Evolutionary conservation across 1,284 basidiomycete species (phyloP), one percentile per base, ranked within the genome.

Genomic region (Pisolithus thermaeus): DNA sequence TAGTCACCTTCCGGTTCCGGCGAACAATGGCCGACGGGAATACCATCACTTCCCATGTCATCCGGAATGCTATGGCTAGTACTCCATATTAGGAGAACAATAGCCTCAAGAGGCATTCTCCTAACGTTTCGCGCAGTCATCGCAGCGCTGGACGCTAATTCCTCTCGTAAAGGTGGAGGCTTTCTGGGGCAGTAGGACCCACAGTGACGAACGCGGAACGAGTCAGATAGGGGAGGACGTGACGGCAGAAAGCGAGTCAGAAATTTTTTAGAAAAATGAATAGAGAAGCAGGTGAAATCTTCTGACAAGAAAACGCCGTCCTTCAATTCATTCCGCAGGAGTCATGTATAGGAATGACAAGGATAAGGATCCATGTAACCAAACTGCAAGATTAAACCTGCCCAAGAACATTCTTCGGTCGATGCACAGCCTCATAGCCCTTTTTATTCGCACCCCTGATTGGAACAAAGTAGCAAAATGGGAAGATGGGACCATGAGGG

Each of bases 81-180:
- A 18, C 35, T 9, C 62, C 58, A 53, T 56, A 56, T 60, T 27
- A 16, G 46, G 61, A 36, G 50, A 36, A 67, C 63, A 63, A 63
- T 66, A 14, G 46, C n/a, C 44, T 28, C 25, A 18, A 48, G 37
- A 56, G 53, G 58, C 59, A 59, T 59, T 22, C 45, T 38, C 32
- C 32, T 32, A 56, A 7, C 30, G 6, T 49, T 3, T 6, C 35
- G 42, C 48, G 22, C 3, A n/a, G 40, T 54, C 48, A 54, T 48
- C 55, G 44, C 52, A 45, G 52, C 52, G 44, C 50, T 48, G 49
- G 46, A 42, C 51, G 53, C 52, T 52, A 54, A 11, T 18, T 25
- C n/a, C 20, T 25, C 14, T 25, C 23, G 41, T 43, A 43, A 43
- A 28, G 40, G 25, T 14, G 25, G 8, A 28, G 25, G 16, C 14